phyloP scores from a whole-genome alignment of 352 stramenopile species.

The Phytophthora sansomeana region DNA sequence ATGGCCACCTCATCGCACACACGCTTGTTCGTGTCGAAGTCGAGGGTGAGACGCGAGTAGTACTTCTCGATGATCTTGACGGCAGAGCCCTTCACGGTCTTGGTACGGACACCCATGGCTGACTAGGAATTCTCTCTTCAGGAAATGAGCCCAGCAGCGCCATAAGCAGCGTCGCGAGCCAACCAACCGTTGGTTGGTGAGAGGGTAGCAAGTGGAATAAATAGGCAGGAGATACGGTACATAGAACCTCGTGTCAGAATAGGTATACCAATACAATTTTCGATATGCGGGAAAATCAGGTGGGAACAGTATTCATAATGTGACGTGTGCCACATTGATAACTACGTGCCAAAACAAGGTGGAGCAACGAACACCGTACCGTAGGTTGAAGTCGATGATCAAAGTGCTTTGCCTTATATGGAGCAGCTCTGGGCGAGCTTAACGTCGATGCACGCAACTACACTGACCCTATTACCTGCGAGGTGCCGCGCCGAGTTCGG shows the following conservation, averaged over 20 bases:
- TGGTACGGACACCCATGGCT: slow-evolving; percentile 99
- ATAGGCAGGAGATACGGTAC: slow-evolving; percentile 5
- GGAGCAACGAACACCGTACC: slow-evolving; percentile 1
- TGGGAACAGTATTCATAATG: not conserved
- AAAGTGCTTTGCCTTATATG: slow-evolving; percentile 16
- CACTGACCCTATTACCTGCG: slow-evolving; percentile 30
- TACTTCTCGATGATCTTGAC: slow-evolving; percentile 99
- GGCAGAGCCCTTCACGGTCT: slow-evolving; percentile 99
- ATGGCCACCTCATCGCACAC: slow-evolving; percentile 98
- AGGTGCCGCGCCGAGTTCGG: slow-evolving; percentile 12
- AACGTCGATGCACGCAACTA: slow-evolving; percentile 37
- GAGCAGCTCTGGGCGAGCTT: slow-evolving; percentile 25
- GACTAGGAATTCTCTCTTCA: slow-evolving; percentile 53
- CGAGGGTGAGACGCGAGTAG: slow-evolving; percentile 99
- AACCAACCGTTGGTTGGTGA: slow-evolving; percentile 33
- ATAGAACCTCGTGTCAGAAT: not conserved
- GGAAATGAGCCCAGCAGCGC: slow-evolving; percentile 25
- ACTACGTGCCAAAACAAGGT: slow-evolving; percentile 18
- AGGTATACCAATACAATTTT: no score
- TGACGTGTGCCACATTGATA: slow-evolving; percentile 27
- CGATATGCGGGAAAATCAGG: slow-evolving; percentile 25
- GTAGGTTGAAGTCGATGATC: slow-evolving; percentile 10
- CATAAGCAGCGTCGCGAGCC: not conserved
- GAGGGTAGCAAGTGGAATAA: slow-evolving; percentile 8
- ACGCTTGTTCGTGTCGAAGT: slow-evolving; percentile 99